Base-by-base conservation (phyloP, 371 early-diverging fungal genomes). In the Mortierella sp. region DNA sequence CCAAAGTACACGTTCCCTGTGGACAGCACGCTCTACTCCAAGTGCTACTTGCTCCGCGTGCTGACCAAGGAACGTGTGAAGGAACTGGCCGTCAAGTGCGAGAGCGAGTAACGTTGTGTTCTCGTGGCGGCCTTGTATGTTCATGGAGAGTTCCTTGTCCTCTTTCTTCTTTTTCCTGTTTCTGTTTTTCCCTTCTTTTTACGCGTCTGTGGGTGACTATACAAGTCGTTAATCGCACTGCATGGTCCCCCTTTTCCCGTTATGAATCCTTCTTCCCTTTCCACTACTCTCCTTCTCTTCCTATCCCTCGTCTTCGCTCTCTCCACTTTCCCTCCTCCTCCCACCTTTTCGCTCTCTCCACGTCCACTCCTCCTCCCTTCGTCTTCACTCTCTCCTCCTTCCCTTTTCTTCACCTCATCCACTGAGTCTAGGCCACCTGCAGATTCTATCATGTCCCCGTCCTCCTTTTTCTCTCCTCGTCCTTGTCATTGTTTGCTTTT, bases 21-120 rank as follows among this genome's bases (percentile, higher is more conserved):
- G 43, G 85, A 85, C 24, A 78, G 64, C 51, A 85, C 79, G 6
- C 71, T 85, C 4, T 85, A 85, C 46, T 85, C 85, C 3, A 85
- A 85, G 51, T 85, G 85, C 53, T 70, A 81, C 14, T 40, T 85
- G 44, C 74, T 85, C 4, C 78, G 85, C 24, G 85, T 85, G 24
- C 43, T 85, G 71, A 85, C 71, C 31, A 74, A 81, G 31, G 81
- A 85, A 3, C 78, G 51, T 26, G 64, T 85, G 10, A 69, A 74
- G 37, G 85, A 78, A 28, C 77, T 85, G 13, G 81, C 85, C 9
- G 71, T 81, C 46, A 72, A 40, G 5, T 81, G 81, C 44, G 85
- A 85, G 50, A 61, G 46, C 28, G 78, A 78, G 9, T 78, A 57
- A 74, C n/a, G 1, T 0, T 26, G 16, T 54, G 57, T 34, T 51